Evolutionary conservation across 2,329 filamentous ascomycete genomes (phyloP), one percentile per base, ranked within the genome.

Genomic region (Pleoardoris graminearum): DNA sequence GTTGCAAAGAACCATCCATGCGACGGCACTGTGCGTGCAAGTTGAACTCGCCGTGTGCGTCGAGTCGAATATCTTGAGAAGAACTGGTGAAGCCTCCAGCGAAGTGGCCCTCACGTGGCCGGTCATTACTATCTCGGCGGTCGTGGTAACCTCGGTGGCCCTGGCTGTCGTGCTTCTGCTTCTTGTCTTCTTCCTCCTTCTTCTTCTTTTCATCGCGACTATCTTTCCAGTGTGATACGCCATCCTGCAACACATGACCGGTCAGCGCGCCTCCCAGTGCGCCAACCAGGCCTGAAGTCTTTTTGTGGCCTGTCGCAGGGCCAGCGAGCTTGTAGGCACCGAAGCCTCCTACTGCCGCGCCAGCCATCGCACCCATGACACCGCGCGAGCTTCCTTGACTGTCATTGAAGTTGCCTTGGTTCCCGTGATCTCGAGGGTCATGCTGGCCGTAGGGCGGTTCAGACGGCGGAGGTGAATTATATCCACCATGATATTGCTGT

Each of bases 141-240:
- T n/a, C n/a, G n/a, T n/a, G n/a, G n/a, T n/a, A n/a, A n/a, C n/a
- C 32, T 11, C 53, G 39, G 0, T 54, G 39, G 0, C 48, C 30
- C 11, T 57, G 39, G 7, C 62, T 47, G 22, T 58, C 38, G 23
- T 66, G 39, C 33, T 63, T 53, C 23, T 65, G 50, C 25, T 55
- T 29, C 17, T 55, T 41, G 33, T 62, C 55, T 39, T 62, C 38
- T 47, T 65, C 60, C 50, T 67, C 62, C 32, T 48, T 42, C 21
- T 66, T 53, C 55, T 67, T 68, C 53, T 66, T 65, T 4, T 67
- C 65, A 14, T 68, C 61, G n/a, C 48, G 64, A 30, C 64, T 58
- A 16, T 67, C 59, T 44, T 65, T 67, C 47, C 63, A 65, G 7
- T 66, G 61, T n/a, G 50, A 53, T 1, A 52, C 57, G 0, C 53